Percentiles rank a stretch among this genome's conserved stretches.
Conservation (phyloP, 1,284 basidiomycete genomes). For the Golubevia pallescens region DNA sequence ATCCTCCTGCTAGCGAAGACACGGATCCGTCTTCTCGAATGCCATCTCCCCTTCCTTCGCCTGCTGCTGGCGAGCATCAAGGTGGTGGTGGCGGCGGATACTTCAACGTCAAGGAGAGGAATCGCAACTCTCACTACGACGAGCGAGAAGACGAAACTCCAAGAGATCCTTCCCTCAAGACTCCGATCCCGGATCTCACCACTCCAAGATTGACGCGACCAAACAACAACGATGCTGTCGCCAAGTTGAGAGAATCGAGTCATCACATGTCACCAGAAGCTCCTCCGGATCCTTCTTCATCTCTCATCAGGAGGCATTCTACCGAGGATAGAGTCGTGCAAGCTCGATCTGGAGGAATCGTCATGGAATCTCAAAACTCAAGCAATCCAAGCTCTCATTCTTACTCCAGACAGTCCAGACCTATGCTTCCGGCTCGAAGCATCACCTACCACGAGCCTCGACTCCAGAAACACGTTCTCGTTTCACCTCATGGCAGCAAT, state of each 20-base stretch:
- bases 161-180: background rate
- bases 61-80: background rate
- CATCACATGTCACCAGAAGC: conserved; percentile 46
- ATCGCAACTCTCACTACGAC: background rate
- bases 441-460: conserved; percentile 59
- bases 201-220: background rate
- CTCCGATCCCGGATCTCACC: background rate
- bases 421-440: conserved; percentile 42
- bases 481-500: conserved; percentile 31
- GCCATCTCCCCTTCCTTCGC: conserved; percentile 23
- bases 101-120: conserved; percentile 1
- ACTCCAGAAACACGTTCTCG: conserved; percentile 41
- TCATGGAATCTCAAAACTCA: background rate
- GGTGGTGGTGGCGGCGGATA: background rate
- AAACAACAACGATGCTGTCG: background rate
- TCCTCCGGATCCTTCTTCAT: conserved; percentile 20
- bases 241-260: background rate
- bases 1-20: conserved; percentile 26
- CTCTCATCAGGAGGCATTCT: conserved; percentile 48
- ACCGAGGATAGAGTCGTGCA: conserved; percentile 25
- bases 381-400: background rate
- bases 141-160: background rate
- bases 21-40: conserved; percentile 29
- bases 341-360: background rate
- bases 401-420: conserved; percentile 19